Evolutionary conservation across 768 basidiomycete genomes (phyloP).

Genomic region (Zangia roseola): DNA sequence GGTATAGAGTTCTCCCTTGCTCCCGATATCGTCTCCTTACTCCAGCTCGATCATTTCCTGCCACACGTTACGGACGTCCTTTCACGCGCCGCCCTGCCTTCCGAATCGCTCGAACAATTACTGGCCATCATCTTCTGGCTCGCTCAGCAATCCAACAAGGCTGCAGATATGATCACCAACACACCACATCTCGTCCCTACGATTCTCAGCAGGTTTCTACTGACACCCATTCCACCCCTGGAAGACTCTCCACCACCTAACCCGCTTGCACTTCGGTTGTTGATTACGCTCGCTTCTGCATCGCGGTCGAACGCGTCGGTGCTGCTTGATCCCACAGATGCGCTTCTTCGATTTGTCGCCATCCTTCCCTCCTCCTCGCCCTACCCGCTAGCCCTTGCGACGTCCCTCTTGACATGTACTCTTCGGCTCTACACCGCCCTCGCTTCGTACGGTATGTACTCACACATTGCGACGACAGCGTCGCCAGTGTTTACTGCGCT

Average conservation of each 20-base stretch:
- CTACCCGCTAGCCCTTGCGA: constrained; percentile 37
- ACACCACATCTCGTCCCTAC: constrained; percentile 52
- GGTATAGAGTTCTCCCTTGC: constrained; percentile 44
- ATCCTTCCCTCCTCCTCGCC: constrained; percentile 48
- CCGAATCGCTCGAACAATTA: constrained; percentile 53
- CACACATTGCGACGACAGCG: constrained; percentile 64
- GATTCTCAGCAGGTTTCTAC: constrained; percentile 56
- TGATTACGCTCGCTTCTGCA: constrained; percentile 56
- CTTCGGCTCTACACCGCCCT: constrained; percentile 64
- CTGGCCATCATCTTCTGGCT: constrained; percentile 60
- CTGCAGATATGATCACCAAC: constrained; percentile 50
- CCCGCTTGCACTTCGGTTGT: constrained; percentile 53
- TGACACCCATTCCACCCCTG: constrained; percentile 47
- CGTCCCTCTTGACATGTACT: constrained; percentile 51
- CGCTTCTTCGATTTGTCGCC: constrained; percentile 71
- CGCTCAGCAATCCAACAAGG: constrained; percentile 53
- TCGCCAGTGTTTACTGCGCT: constrained; percentile 53
- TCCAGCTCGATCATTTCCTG: constrained; percentile 44
- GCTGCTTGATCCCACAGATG: constrained; percentile 56
- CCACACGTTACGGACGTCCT: constrained; percentile 46
- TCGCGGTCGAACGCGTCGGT: constrained; percentile 67
- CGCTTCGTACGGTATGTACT: constrained; percentile 76
- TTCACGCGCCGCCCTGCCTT: constrained; percentile 42
- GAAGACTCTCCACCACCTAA: constrained; percentile 34
- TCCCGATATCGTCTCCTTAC: constrained; percentile 15